Conservation (phyloP, 2,329 filamentous ascomycete species). For the Aspergillus pseudotamarii region DNA sequence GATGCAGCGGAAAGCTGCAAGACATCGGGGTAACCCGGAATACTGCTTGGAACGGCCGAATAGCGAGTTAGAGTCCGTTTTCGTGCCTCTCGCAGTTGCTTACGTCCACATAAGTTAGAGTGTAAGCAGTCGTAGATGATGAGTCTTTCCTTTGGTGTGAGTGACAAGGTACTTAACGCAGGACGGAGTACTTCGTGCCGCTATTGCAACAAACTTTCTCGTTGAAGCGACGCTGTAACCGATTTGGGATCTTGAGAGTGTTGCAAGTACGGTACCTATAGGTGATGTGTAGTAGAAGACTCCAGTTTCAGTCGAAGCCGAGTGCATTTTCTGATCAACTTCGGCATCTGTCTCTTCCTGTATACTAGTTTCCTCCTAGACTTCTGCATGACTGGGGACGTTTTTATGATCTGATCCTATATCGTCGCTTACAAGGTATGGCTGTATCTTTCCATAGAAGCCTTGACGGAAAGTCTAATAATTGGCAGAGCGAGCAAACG, state of each 20-base stretch:
- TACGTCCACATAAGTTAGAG: background rate
- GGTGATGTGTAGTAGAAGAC: background rate
- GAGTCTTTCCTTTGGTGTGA: background rate
- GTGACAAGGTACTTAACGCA: background rate
- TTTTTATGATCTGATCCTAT: background rate
- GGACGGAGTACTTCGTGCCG: background rate
- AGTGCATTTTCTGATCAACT: background rate
- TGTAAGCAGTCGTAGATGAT: background rate
- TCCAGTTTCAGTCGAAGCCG: background rate
- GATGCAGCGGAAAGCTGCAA: constrained; percentile 20
- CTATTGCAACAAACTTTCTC: constrained; percentile 2
- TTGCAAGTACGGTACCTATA: too few species aligned
- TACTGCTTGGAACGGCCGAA: constrained; percentile 15
- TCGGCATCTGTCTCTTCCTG: background rate
- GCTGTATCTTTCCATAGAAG: background rate
- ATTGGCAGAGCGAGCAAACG: too few species aligned
- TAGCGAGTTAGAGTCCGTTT: constrained; percentile 13
- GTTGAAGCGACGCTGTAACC: background rate
- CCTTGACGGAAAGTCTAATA: background rate
- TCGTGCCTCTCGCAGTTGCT: background rate
- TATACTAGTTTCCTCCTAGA: background rate
- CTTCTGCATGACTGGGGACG: background rate
- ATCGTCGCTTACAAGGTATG: background rate
- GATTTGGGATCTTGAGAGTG: background rate
- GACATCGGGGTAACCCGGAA: constrained; percentile 25